These are phyloP conservation scores for Lepidium didymum DNA, from an alignment of 345 rosid genomes.

Conservation along the genomic window DNA sequence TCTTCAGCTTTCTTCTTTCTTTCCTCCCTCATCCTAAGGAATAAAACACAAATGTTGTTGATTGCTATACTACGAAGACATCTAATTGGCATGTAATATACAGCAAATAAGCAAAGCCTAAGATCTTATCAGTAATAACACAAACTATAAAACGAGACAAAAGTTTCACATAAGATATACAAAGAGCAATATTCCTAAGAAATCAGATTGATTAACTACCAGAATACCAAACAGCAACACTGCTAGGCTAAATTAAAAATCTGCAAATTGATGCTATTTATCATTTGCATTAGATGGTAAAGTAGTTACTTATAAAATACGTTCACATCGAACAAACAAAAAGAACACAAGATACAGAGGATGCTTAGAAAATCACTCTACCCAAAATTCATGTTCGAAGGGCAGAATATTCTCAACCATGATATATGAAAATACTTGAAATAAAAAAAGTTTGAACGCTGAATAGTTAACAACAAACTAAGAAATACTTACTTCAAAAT, in stretches of 20 bases:
- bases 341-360: neutral
- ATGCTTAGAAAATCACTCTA: neutral
- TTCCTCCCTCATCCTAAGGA: conserved; percentile 74
- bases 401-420: neutral
- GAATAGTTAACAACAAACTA: neutral
- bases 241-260: neutral
- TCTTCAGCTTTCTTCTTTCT: conserved; percentile 63
- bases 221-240: neutral
- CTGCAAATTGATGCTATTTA: neutral
- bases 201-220: neutral
- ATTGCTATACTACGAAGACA: neutral
- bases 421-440: neutral
- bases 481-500: conserved; percentile 55
- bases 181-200: neutral
- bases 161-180: neutral
- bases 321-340: neutral
- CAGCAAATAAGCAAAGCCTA: neutral
- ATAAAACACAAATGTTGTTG: neutral
- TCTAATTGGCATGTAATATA: neutral
- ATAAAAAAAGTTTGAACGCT: neutral
- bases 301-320: neutral
- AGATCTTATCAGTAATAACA: neutral
- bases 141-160: neutral
- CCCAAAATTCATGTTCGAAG: neutral
- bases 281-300: neutral